Base-by-base conservation (phyloP, 805 yeast species). In the Ogataea populi-albae region DNA sequence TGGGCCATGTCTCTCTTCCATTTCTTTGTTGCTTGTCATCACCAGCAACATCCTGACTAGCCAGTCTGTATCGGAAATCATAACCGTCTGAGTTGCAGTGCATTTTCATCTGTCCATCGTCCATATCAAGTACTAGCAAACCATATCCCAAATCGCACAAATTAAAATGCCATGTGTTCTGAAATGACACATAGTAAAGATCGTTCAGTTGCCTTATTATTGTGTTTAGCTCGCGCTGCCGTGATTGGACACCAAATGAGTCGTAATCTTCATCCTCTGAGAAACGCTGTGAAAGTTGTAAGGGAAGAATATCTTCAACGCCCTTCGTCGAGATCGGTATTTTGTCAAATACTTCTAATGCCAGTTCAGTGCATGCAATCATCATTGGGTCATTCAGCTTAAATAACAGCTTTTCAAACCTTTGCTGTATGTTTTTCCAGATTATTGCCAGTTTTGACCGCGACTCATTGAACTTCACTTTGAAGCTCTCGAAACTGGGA, bases 121-220 rank as follows among this genome's bases (percentile, higher is more conserved):
- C 62, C 40, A 66, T 62, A 35, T 62, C 64, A 38, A 75, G 61
- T 31, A 64, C 58, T 35, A 79, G 62, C 32, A 61, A 56, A 5
- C 83, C 87, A 45, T 66, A 61, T 17, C 65, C 57, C 19, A 68
- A 69, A 52, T 83, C 91, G 49, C 87, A 75, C 29, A 84, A 62
- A 49, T 81, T 81, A 56, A 79, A 79, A 56, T 84, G 86, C 94
- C 94, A 84, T 38, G 80, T 68, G 49, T 79, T 79, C 51, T 79
- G 80, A 58, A 79, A 82, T 1, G 87, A 77, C 11, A 73, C 66
- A 52, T 77, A 75, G 46, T 79, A 76, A 25, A 71, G 61, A 50
- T 81, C 86, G 54, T 79, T 79, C 37, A 76, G 67, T 39, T 65
- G 66, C 52, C 73, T 63, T 17, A 70, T 63, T 30, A 59, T 62